Conservation (phyloP, 257 asterid genomes). For the Salvia rosmarinus region DNA sequence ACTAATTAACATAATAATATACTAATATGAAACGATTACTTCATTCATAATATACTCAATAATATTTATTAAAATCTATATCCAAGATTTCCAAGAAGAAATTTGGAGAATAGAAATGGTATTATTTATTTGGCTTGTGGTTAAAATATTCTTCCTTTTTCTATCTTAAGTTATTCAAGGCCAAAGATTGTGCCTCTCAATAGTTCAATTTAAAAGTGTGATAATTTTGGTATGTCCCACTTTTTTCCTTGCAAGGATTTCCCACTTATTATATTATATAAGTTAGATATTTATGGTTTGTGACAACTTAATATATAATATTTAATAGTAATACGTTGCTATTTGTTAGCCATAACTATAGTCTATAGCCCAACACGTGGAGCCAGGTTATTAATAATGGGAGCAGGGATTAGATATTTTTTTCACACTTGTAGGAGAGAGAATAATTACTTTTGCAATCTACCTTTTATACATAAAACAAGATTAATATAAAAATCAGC, state of each 20-base stretch:
- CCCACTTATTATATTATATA: not conserved
- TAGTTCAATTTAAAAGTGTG: not conserved
- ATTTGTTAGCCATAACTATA: not conserved
- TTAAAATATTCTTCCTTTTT: constrained; percentile 1
- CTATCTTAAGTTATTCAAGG: not conserved
- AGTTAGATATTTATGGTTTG: not conserved
- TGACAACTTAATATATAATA: no score
- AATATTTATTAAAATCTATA: no score
- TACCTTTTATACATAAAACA: not conserved
- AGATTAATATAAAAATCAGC: not conserved
- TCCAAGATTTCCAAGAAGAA: no score
- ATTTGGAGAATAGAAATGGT: no score
- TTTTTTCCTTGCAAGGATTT: no score
- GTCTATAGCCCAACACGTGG: constrained; percentile 28
- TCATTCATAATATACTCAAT: no score
- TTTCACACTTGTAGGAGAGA: not conserved
- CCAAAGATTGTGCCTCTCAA: not conserved
- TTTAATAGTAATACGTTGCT: not conserved
- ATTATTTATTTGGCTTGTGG: not conserved
- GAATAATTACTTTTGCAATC: not conserved
- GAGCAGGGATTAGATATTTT: not conserved
- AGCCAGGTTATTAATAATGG: not conserved
- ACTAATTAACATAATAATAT: no score
- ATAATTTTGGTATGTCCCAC: no score
- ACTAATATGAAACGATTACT: no score